Percentiles rank a stretch among this genome's conserved stretches.
phyloP scores from a whole-genome alignment of 129 eudicot species.

The Chrysanthemum lavandulifolium region DNA sequence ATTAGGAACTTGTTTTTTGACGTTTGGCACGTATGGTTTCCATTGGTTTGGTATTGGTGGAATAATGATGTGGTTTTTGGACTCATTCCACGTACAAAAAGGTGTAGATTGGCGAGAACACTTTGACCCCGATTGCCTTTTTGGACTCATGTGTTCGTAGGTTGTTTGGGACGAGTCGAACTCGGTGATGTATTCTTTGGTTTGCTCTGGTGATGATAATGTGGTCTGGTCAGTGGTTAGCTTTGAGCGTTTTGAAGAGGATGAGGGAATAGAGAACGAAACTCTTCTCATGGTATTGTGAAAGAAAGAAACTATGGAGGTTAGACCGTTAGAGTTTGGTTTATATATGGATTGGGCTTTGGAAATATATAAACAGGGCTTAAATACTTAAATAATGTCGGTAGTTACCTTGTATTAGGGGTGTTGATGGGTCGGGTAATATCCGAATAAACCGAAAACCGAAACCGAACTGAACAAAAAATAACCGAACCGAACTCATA shows the following conservation, averaged over 20 bases:
- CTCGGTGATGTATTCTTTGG: conserved; percentile 42
- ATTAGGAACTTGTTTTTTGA: conserved; percentile 34
- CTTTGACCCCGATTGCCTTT: too few relatives aligned
- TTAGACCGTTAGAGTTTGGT: too few relatives aligned
- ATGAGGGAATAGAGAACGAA: conserved; percentile 24
- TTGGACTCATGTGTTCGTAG: background rate
- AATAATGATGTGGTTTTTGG: conserved; percentile 37
- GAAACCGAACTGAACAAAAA: too few relatives aligned
- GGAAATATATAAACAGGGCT: too few relatives aligned
- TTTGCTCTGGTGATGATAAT: conserved; percentile 16
- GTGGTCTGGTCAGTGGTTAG: conserved; percentile 6
- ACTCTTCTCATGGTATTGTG: background rate
- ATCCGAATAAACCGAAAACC: too few relatives aligned
- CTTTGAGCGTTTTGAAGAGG: conserved; percentile 13
- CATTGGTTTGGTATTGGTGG: conserved; percentile 58
- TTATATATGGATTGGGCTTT: too few relatives aligned
- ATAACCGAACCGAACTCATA: too few relatives aligned
- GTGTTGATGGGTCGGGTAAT: too few relatives aligned
- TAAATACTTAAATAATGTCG: too few relatives aligned
- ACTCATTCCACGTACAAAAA: background rate
- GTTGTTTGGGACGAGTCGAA: conserved; percentile 45
- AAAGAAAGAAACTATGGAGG: too few relatives aligned
- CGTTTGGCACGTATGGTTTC: conserved; percentile 23
- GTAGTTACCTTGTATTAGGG: too few relatives aligned
- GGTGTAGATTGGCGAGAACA: too few relatives aligned